Evolutionary conservation across 2,329 filamentous ascomycete genomes (phyloP).

Genomic region (Capronia americana): DNA sequence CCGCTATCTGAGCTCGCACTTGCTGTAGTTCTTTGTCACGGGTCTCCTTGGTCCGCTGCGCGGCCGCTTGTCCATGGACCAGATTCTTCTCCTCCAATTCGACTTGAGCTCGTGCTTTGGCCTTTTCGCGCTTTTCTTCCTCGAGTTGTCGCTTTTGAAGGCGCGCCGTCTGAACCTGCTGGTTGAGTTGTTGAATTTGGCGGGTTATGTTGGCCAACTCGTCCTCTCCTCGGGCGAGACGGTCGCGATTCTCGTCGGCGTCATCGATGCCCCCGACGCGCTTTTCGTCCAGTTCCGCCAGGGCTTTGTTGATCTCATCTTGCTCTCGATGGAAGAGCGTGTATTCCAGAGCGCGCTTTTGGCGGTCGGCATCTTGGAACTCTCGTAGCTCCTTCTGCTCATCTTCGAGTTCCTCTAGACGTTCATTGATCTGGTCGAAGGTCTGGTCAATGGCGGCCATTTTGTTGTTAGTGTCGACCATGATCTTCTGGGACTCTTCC

Average conservation of each 20-base stretch:
- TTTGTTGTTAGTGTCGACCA: conserved; percentile 96
- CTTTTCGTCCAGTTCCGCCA: conserved; percentile 82
- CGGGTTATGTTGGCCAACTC: conserved; percentile 77
- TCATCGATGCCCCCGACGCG: conserved; percentile 83
- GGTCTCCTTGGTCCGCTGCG: conserved; percentile 73
- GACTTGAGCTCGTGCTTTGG: conserved; percentile 79
- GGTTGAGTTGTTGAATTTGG: conserved; percentile 78
- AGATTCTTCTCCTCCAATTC: conserved; percentile 85
- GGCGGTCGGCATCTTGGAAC: conserved; percentile 93
- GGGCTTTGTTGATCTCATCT: conserved; percentile 73
- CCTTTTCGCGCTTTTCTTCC: conserved; percentile 82
- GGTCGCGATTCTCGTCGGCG: conserved; percentile 78
- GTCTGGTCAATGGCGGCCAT: conserved; percentile 92
- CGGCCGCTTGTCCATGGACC: conserved; percentile 78
- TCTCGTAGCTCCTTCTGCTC: conserved; percentile 95
- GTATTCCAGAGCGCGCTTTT: conserved; percentile 90
- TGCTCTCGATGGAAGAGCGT: conserved; percentile 93
- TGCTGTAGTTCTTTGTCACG: conserved; percentile 74
- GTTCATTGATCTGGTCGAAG: conserved; percentile 88
- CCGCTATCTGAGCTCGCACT: conserved; percentile 74
- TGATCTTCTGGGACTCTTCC: conserved; percentile 91
- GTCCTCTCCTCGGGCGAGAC: conserved; percentile 79
- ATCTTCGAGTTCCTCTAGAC: conserved; percentile 87
- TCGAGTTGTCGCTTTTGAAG: conserved; percentile 88
- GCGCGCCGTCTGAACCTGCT: conserved; percentile 81